These are phyloP conservation scores for Ogataea minuta DNA, from an alignment of 805 yeast species.

Conservation along the genomic window DNA sequence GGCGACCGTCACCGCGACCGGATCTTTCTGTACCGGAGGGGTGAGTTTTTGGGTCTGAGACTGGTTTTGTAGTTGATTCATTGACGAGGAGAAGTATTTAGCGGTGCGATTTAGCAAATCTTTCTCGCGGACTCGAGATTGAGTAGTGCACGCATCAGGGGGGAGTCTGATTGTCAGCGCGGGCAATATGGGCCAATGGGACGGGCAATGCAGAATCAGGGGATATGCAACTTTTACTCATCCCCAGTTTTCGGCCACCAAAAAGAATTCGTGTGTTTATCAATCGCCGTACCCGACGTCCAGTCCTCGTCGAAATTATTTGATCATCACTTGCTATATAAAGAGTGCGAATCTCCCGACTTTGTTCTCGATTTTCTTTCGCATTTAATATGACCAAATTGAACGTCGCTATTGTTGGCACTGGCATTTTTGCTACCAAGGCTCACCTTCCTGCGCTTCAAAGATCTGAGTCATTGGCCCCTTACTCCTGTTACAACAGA, in stretches of 20 bases:
- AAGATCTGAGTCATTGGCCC: constrained; percentile 49
- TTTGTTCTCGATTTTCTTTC: not conserved
- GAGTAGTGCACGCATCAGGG: not conserved
- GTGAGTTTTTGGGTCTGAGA: constrained; percentile 22
- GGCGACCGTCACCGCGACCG: constrained; percentile 68
- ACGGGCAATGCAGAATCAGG: too few species aligned
- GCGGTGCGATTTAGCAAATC: constrained; percentile 10
- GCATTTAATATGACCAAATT: constrained; percentile 21
- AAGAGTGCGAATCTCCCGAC: too few species aligned
- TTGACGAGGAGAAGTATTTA: constrained; percentile 12
- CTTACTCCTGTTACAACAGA: constrained; percentile 77
- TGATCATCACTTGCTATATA: too few species aligned
- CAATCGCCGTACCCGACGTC: not conserved
- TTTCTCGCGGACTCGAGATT: not conserved
- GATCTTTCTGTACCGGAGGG: constrained; percentile 36
- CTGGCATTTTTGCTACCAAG: constrained; percentile 86
- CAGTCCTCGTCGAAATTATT: too few species aligned
- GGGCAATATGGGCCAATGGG: too few species aligned
- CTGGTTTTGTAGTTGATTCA: constrained; percentile 8
- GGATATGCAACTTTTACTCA: too few species aligned
- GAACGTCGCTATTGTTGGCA: constrained; percentile 70
- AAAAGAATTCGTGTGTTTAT: not conserved
- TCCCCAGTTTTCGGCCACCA: too few species aligned
- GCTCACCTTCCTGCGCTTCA: constrained; percentile 75
- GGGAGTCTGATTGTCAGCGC: too few species aligned